Percentiles rank a stretch among this genome's conserved stretches.
These are phyloP conservation scores for Plenodomus lindquistii DNA, from an alignment of 2,329 filamentous ascomycete species.

Conservation along the genomic window DNA sequence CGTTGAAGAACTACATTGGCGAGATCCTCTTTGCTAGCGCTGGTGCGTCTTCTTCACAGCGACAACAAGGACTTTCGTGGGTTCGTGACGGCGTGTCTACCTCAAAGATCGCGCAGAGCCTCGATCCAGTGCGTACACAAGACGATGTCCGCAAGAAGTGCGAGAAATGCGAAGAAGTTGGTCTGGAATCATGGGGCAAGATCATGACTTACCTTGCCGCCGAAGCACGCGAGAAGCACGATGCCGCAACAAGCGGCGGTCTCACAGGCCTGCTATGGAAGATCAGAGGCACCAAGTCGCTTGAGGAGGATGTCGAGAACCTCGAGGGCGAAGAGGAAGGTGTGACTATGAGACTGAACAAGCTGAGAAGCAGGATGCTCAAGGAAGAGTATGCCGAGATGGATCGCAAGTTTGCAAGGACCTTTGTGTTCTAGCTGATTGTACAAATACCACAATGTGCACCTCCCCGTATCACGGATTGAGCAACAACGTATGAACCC, in stretches of 20 bases:
- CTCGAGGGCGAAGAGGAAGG: constrained; percentile 43
- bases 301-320: constrained; percentile 36
- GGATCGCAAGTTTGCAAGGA: constrained; percentile 41
- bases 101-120: constrained; percentile 65
- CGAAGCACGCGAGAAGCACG: constrained; percentile 45
- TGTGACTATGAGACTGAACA: constrained; percentile 38
- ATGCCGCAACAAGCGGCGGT: constrained; percentile 23
- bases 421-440: constrained; percentile 36
- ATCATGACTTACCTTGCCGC: constrained; percentile 73
- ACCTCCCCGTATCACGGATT: too few relatives aligned
- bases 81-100: constrained; percentile 79
- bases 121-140: constrained; percentile 51
- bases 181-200: constrained; percentile 77
- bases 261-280: constrained; percentile 30
- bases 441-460: too few relatives aligned
- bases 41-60: constrained; percentile 41
- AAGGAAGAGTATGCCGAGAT: constrained; percentile 41
- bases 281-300: constrained; percentile 25
- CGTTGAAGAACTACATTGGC: constrained; percentile 85
- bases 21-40: constrained; percentile 83
- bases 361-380: constrained; percentile 38
- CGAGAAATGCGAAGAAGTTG: constrained; percentile 74
- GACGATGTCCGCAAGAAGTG: constrained; percentile 63
- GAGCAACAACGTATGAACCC: too few relatives aligned
- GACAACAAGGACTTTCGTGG: constrained; percentile 77